These are phyloP conservation scores for Gossypium gossypioides DNA, from an alignment of 441 rosid species.

Conservation along the genomic window DNA sequence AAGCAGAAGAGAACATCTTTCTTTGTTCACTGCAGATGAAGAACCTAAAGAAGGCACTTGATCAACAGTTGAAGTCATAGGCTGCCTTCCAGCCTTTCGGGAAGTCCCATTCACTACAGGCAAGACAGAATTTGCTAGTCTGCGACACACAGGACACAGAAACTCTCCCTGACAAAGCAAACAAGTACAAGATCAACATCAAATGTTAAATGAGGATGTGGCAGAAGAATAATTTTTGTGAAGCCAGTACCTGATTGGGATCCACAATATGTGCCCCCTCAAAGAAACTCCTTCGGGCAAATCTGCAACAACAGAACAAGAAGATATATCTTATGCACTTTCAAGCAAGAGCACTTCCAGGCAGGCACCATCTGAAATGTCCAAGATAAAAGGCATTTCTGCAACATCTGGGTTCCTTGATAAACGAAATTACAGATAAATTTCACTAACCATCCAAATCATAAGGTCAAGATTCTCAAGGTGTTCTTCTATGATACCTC, in stretches of 20 bases:
- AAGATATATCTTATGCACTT: constrained; percentile 6
- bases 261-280: constrained; percentile 91
- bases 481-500: neutral
- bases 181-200: constrained; percentile 12
- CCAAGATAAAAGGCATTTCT: neutral
- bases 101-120: constrained; percentile 54
- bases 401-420: neutral
- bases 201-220: neutral
- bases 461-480: neutral
- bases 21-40: constrained; percentile 22
- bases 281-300: constrained; percentile 52
- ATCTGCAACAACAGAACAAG: constrained; percentile 28
- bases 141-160: constrained; percentile 96
- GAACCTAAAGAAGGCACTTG: constrained; percentile 18
- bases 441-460: neutral
- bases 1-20: constrained; percentile 35
- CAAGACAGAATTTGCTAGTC: constrained; percentile 72
- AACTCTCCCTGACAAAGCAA: constrained; percentile 75
- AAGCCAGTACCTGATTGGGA: constrained; percentile 58
- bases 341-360: neutral
- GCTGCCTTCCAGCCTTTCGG: constrained; percentile 43
- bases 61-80: constrained; percentile 27
- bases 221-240: neutral
- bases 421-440: neutral
- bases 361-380: neutral